Percentiles rank a stretch among this genome's conserved stretches.
Conservation (phyloP, 1,284 basidiomycete genomes). For the Omphalotus olearius region DNA sequence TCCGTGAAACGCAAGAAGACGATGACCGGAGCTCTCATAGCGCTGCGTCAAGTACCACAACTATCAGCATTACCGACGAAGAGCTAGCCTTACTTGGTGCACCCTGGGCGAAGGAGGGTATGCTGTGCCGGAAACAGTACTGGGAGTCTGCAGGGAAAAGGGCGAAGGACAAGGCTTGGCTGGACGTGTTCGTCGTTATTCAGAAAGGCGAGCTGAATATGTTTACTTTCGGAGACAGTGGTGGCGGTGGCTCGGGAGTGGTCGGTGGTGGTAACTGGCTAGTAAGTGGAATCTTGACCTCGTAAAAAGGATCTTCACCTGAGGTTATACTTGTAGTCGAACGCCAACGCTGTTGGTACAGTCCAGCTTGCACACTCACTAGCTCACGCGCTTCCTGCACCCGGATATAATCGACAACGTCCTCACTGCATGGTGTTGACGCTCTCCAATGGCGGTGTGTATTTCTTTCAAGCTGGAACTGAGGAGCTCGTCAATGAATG, state of each 20-base stretch:
- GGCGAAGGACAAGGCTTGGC: slow-evolving; percentile 84
- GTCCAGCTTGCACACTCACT: slow-evolving; percentile 85
- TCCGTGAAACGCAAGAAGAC: slow-evolving; percentile 91
- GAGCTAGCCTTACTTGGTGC: slow-evolving; percentile 92
- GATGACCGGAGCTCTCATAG: slow-evolving; percentile 72
- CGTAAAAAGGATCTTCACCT: slow-evolving; percentile 2
- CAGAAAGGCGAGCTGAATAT: slow-evolving; percentile 91
- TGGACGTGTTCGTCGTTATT: slow-evolving; percentile 94
- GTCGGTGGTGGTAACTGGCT: slow-evolving; percentile 98
- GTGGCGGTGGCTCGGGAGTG: slow-evolving; percentile 49
- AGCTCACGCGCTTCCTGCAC: slow-evolving; percentile 83
- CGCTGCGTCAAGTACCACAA: slow-evolving; percentile 55
- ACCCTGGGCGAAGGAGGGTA: slow-evolving; percentile 98
- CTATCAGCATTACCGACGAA: slow-evolving; percentile 86
- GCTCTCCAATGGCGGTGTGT: slow-evolving; percentile 82
- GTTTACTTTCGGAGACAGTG: slow-evolving; percentile 85
- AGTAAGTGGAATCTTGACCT: slow-evolving; percentile 43
- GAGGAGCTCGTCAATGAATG: slow-evolving; percentile 97
- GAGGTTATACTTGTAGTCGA: slow-evolving; percentile 49
- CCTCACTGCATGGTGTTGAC: slow-evolving; percentile 97
- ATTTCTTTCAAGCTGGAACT: slow-evolving; percentile 97
- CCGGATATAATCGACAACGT: slow-evolving; percentile 86
- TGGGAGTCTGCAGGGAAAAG: slow-evolving; percentile 84
- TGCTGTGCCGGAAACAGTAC: slow-evolving; percentile 91
- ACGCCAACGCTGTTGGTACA: slow-evolving; percentile 79